Percentiles rank a stretch among this genome's conserved stretches.
These are phyloP conservation scores for Penicillium salamii DNA, from an alignment of 495 filamentous ascomycete species.

Conservation along the genomic window DNA sequence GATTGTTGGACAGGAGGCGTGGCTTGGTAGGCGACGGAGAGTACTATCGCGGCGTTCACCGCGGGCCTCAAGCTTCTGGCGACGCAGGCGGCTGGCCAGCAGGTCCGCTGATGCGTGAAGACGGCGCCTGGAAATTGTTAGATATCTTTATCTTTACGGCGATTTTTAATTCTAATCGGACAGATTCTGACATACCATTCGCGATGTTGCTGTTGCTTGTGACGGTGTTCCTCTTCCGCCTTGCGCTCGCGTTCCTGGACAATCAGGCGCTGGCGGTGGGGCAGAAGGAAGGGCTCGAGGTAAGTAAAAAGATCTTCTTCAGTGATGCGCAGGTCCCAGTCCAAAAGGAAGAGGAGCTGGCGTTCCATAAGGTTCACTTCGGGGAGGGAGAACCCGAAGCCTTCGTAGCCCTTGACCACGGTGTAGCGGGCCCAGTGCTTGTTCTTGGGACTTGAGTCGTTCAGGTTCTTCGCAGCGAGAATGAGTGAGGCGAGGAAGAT, in stretches of 20 bases:
- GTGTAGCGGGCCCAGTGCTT: slow-evolving; percentile 99
- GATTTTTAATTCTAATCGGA: no score
- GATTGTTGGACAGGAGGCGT: slow-evolving; percentile 37
- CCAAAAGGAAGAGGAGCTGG: slow-evolving; percentile 87
- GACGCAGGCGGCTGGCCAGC: slow-evolving; percentile 40
- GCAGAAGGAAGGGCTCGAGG: slow-evolving; percentile 82
- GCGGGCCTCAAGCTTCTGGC: slow-evolving; percentile 38
- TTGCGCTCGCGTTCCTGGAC: slow-evolving; percentile 25
- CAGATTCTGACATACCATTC: slow-evolving; percentile 26
- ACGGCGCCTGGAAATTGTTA: slow-evolving; percentile 33
- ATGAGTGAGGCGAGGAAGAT: slow-evolving; percentile 82
- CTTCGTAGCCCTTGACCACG: slow-evolving; percentile 66
- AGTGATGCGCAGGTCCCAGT: slow-evolving; percentile 86
- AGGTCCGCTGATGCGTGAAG: slow-evolving; percentile 43
- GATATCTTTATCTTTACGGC: no score
- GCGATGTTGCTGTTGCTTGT: slow-evolving; percentile 38
- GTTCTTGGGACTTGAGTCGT: slow-evolving; percentile 96
- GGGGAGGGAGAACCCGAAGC: slow-evolving; percentile 86
- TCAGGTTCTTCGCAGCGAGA: slow-evolving; percentile 75
- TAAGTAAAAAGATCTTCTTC: slow-evolving; percentile 82
- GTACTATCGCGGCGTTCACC: slow-evolving; percentile 21
- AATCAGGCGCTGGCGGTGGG: slow-evolving; percentile 60
- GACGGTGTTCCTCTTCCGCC: slow-evolving; percentile 29
- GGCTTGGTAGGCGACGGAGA: slow-evolving; percentile 25
- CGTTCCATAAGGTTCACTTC: slow-evolving; percentile 99